phyloP scores from a whole-genome alignment of 2,329 filamentous ascomycete species.

The Mycosphaerella sp. region DNA sequence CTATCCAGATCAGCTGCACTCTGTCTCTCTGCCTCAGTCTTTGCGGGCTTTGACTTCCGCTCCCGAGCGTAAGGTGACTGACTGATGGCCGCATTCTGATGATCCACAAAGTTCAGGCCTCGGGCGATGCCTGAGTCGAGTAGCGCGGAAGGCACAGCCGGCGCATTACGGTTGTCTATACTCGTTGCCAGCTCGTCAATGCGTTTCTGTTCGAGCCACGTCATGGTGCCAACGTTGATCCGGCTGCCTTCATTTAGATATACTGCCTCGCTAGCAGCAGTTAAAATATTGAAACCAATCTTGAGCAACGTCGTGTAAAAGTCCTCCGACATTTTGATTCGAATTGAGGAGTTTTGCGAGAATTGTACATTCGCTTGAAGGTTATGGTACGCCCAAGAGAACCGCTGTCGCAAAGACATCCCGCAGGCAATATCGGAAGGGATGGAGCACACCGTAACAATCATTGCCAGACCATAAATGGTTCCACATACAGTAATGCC shows the following conservation, averaged over 20 bases:
- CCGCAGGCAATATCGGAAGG: constrained; percentile 46
- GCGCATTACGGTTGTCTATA: constrained; percentile 34
- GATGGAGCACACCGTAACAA: constrained; percentile 65
- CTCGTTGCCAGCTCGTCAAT: constrained; percentile 64
- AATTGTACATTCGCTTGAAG: constrained; percentile 88
- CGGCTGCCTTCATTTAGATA: constrained; percentile 84
- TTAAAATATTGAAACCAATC: constrained; percentile 80
- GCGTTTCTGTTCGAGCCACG: constrained; percentile 88
- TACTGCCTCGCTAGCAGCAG: constrained; percentile 90
- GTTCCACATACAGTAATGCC: constrained; percentile 69
- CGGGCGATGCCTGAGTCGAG: constrained; percentile 38
- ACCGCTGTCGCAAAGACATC: constrained; percentile 52
- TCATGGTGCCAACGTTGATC: constrained; percentile 67
- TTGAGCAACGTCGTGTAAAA: constrained; percentile 89
- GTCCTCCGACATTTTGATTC: constrained; percentile 81
- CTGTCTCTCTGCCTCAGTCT: constrained; percentile 20
- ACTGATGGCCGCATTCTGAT: constrained; percentile 31
- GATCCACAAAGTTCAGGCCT: constrained; percentile 31
- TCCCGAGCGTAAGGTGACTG: constrained; percentile 60
- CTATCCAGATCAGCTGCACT: constrained; percentile 39
- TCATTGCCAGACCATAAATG: constrained; percentile 72
- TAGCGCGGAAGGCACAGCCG: constrained; percentile 40
- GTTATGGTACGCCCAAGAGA: constrained; percentile 71
- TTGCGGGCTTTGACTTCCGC: constrained; percentile 45
- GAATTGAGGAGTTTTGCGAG: constrained; percentile 57